A percentile compares a stretch with the other conserved stretches of the same genome.
phyloP scores from a whole-genome alignment of 2,329 filamentous ascomycete genomes.

The Ceratocystiopsis sp. region DNA sequence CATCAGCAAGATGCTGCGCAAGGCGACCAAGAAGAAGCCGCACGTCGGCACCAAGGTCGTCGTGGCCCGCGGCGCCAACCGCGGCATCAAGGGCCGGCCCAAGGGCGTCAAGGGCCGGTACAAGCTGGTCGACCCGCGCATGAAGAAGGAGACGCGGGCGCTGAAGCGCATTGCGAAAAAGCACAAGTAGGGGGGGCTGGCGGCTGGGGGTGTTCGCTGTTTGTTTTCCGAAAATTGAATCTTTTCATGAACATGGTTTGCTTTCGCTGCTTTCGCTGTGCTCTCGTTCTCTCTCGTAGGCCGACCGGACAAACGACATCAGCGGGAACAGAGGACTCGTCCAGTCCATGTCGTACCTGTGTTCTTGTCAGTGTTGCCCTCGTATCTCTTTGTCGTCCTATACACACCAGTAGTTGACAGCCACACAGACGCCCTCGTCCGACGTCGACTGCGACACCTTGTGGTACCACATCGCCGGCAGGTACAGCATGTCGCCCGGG shows the following conservation, averaged over 20 bases:
- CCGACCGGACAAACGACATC: conserved; percentile 34
- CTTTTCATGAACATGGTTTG: not conserved
- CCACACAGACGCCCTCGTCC: conserved; percentile 54
- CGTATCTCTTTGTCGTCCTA: too few relatives aligned
- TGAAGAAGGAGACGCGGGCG: conserved; percentile 92
- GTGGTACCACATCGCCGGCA: conserved; percentile 74
- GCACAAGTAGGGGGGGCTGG: conserved; percentile 21
- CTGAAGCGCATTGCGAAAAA: conserved; percentile 65
- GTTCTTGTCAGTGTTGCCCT: not conserved
- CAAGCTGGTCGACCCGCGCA: conserved; percentile 85
- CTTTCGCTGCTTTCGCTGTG: not conserved
- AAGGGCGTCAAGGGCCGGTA: conserved; percentile 90
- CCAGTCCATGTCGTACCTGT: conserved; percentile 68
- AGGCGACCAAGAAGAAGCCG: conserved; percentile 73
- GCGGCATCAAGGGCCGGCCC: conserved; percentile 62
- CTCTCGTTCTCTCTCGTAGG: conserved; percentile 3
- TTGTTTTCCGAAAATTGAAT: not conserved
- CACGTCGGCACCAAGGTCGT: conserved; percentile 73
- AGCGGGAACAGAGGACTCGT: conserved; percentile 49
- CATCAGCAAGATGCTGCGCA: conserved; percentile 67
- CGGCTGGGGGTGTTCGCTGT: too few relatives aligned
- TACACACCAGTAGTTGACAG: conserved; percentile 63
- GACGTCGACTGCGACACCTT: conserved; percentile 59
- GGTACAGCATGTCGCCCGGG: conserved; percentile 65
- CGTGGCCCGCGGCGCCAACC: conserved; percentile 71